Conservation (phyloP, 2,329 filamentous ascomycete species). For the Talaromyces sp. region DNA sequence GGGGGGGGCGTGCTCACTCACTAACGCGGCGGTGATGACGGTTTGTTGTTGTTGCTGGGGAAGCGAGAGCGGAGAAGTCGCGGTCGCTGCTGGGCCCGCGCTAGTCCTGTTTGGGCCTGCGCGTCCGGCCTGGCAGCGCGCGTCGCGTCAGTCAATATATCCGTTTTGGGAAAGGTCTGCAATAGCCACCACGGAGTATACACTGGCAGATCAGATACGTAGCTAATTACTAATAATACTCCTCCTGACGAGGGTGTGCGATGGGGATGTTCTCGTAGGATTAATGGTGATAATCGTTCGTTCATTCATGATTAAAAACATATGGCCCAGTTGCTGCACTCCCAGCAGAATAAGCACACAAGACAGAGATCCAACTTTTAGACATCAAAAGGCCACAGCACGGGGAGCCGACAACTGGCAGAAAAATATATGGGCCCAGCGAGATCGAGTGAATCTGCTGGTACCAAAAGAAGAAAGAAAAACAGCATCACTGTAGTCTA, state of each 20-base stretch:
- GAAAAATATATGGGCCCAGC: neutral
- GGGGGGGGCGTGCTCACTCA: no score
- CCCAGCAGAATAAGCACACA: neutral
- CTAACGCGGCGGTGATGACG: neutral
- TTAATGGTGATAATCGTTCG: neutral
- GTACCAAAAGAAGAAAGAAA: neutral
- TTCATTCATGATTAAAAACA: neutral
- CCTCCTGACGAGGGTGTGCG: neutral
- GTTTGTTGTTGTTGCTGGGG: neutral
- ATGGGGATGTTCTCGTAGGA: neutral
- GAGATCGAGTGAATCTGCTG: neutral
- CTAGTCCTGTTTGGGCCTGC: neutral
- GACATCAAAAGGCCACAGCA: neutral
- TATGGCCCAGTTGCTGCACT: neutral
- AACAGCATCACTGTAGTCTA: neutral
- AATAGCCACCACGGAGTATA: no score
- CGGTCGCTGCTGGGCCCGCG: neutral
- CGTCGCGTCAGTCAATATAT: neutral
- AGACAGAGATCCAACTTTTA: neutral
- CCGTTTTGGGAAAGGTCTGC: neutral
- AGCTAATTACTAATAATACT: neutral
- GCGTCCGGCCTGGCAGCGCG: neutral
- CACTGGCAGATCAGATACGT: neutral
- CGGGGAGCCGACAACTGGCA: neutral
- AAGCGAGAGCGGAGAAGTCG: neutral